Evolutionary conservation across 2,329 filamentous ascomycete genomes (phyloP).

Genomic region (Claviceps sp.): DNA sequence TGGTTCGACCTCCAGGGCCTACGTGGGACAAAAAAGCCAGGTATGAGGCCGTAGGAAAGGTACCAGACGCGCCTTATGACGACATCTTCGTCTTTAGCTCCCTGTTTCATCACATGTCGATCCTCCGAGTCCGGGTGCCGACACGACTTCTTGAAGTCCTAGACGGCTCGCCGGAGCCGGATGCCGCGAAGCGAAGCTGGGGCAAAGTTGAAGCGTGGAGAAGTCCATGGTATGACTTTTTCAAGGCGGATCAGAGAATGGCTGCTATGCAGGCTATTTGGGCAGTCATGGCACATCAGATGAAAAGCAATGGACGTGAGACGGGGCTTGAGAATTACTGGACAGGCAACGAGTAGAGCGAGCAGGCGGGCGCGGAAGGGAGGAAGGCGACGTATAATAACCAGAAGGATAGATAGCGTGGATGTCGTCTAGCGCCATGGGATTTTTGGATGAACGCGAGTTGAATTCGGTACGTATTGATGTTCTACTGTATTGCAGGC

Average conservation of each 20-base stretch:
- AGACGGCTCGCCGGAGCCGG: constrained; percentile 29
- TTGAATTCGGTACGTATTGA: too few relatives aligned
- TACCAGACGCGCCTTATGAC: constrained; percentile 34
- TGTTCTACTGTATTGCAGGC: too few relatives aligned
- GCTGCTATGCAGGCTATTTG: constrained; percentile 44
- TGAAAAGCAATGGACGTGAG: constrained; percentile 27
- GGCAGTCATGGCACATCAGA: constrained; percentile 47
- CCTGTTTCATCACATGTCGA: constrained; percentile 47
- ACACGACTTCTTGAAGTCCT: constrained; percentile 37
- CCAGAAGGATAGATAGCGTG: neutral
- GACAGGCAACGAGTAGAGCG: neutral
- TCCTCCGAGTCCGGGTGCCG: constrained; percentile 47
- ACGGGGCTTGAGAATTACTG: neutral
- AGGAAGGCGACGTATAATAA: neutral
- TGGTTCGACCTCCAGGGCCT: constrained; percentile 41
- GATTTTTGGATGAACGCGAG: neutral
- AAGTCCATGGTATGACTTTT: constrained; percentile 49
- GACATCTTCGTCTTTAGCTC: constrained; percentile 49
- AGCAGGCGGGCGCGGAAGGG: neutral
- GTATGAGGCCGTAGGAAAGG: constrained; percentile 44
- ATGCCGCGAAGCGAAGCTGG: constrained; percentile 29
- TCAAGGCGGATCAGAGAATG: constrained; percentile 37
- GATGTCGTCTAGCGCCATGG: neutral
- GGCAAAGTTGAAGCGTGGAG: constrained; percentile 41
- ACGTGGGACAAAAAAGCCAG: constrained; percentile 48